These are phyloP conservation scores for Drechslerella stenobrocha DNA, from an alignment of 2,329 filamentous ascomycete genomes.

Conservation along the genomic window DNA sequence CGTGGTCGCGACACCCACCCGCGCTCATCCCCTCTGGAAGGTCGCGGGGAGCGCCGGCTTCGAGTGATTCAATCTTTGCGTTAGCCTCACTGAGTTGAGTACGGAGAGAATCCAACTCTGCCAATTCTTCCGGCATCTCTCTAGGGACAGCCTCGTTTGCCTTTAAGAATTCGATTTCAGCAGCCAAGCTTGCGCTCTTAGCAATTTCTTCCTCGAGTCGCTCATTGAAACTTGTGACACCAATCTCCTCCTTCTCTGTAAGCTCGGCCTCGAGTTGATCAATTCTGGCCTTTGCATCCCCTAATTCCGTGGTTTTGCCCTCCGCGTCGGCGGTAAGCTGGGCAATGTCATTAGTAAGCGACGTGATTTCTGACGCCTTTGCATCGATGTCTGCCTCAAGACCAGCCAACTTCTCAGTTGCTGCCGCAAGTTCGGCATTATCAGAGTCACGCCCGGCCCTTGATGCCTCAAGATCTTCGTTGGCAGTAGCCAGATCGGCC, in stretches of 20 bases:
- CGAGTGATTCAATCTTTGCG: constrained; percentile 33
- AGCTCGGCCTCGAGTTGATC: constrained; percentile 31
- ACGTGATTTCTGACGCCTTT: constrained; percentile 23
- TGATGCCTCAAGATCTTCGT: constrained; percentile 16
- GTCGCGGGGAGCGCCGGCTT: constrained; percentile 23
- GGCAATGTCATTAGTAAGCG: constrained; percentile 26
- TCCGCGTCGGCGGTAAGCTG: constrained; percentile 35
- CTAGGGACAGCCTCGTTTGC: constrained; percentile 29
- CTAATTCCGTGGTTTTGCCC: constrained; percentile 26
- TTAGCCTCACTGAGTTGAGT: constrained; percentile 35
- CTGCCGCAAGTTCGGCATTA: constrained; percentile 14
- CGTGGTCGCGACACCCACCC: constrained; percentile 27
- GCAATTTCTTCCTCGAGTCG: constrained; percentile 45
- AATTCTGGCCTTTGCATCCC: constrained; percentile 14
- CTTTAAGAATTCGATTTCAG: constrained; percentile 42
- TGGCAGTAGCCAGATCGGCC: constrained; percentile 18
- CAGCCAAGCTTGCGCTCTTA: constrained; percentile 31
- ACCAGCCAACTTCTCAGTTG: constrained; percentile 21
- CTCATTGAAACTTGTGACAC: constrained; percentile 38
- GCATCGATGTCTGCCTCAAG: constrained; percentile 29
- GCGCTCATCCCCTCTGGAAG: constrained; percentile 10
- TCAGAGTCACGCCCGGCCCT: constrained; percentile 14
- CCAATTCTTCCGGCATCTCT: constrained; percentile 24
- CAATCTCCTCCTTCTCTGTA: constrained; percentile 26
- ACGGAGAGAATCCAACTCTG: constrained; percentile 33